Base-by-base conservation (phyloP, 768 basidiomycete species). In the Gymnopilus dilepis region DNA sequence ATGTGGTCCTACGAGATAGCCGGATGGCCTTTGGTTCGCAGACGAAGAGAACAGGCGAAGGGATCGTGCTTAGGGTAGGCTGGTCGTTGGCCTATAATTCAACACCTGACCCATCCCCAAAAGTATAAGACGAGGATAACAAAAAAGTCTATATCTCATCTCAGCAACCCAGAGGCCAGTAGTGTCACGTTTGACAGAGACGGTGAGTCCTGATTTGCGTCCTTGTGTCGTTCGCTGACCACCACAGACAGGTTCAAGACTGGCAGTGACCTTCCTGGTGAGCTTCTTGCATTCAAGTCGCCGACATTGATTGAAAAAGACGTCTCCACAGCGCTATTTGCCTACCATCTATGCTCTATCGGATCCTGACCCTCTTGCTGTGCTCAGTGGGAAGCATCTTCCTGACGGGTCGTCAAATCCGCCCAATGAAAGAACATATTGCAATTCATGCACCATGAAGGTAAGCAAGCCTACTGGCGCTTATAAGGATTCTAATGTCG, bases 391-490 rank as follows among this genome's bases (percentile, higher is more conserved):
- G 6, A 73, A 73, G 41, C 82, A 84, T 54, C 75, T 79, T 2
- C 86, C 89, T 6, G 80, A 85, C 55, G 88, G 89, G 37, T 78
- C 76, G 5, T 80, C 80, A 5, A 70, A 83, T 30, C 74, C 80
- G 37, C 30, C 74, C 6, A 78, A 77, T 34, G 75, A 85, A 65
- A 76, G 84, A 54, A 80, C 84, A 3, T 94, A 92, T 71, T 79
- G 78, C 0, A 93, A 94, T 70, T 82, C 83, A 0, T 91, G 88
- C 61, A 92, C 91, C 1, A 92, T 90, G 80, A 94, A 94, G 80
- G 91, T 87, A 57, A n/a, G 68, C 50, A 56, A 28, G 28, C 43
- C 26, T 52, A 8, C n/a, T 59, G 33, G 12, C n/a, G n/a, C 4
- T 24, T 21, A 8, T 2, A 53, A 15, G 22, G 11, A 17, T 12